Base-by-base conservation (phyloP, 768 basidiomycete genomes). In the Leccinum arenicola region DNA sequence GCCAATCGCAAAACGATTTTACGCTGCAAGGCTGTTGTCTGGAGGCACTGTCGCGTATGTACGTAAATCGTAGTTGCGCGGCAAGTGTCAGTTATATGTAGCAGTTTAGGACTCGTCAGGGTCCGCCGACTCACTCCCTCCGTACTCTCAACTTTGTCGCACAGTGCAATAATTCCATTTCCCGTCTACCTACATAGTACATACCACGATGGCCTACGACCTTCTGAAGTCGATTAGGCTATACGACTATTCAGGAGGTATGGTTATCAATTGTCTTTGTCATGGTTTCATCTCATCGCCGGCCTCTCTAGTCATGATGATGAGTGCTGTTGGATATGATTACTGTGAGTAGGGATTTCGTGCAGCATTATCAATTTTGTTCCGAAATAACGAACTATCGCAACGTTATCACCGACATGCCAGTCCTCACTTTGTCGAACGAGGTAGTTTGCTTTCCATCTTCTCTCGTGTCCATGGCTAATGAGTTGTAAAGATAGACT, bases 371-470 rank as follows among this genome's bases (percentile, higher is more conserved):
- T 47, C 6, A 14, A 25, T 36, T 21, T 52, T 5, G 14, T n/a
- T 52, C 31, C 36, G 9, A 14, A 52, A 7, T 51, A 48, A 48
- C 21, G 21, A 15, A 29, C 10, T 15, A 27, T 10, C 19, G 3
- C 2, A 15, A 11, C 10, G 19, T 15, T 17, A 2, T 23, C n/a
- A 9, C 49, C 49, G 5, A 12, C 23, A 17, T 5, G 17, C 8
- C 33, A 65, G 64, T 59, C 31, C 64, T 65, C 38, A 65, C 56
- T 21, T 48, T 66, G 25, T 38, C 60, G 14, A 52, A 50, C 47
- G 64, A 66, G 54, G 64, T 66, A 51, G 19, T 12, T 64, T 11
- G 2, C 57, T 15, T 19, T 6, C 8, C 14, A 38, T 25, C 14
- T 4, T 7, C 35, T 36, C 12, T 2, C 2, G 38, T 12, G 33